phyloP scores from a whole-genome alignment of 2,329 filamentous ascomycete genomes.

The Fusarium praegraminearum region DNA sequence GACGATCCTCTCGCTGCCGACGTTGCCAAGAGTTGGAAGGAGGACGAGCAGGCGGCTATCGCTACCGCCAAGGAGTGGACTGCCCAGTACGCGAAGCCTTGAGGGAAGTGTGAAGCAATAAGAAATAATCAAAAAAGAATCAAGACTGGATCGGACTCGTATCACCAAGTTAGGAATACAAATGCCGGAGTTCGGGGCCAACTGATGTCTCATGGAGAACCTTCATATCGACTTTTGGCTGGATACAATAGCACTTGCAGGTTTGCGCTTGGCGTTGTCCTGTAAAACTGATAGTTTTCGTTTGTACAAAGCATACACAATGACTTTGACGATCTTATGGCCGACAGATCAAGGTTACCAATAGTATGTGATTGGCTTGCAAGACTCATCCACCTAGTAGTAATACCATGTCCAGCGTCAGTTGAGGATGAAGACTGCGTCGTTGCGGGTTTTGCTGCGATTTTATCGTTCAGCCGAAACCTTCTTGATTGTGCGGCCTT shows the following conservation, averaged over 20 bases:
- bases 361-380: neutral
- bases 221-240: constrained; percentile 29
- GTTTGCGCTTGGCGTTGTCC: constrained; percentile 34
- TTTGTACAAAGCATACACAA: constrained; percentile 18
- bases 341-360: neutral
- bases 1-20: constrained; percentile 99
- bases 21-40: constrained; percentile 98
- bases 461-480: no score
- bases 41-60: constrained; percentile 92
- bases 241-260: constrained; percentile 30
- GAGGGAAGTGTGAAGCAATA: constrained; percentile 24
- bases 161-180: constrained; percentile 19
- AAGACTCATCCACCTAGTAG: no score
- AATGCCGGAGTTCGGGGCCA: constrained; percentile 38
- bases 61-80: constrained; percentile 95
- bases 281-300: constrained; percentile 30
- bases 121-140: constrained; percentile 20
- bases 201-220: constrained; percentile 29
- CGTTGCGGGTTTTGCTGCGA: no score
- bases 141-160: constrained; percentile 19
- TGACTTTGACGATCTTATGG: constrained; percentile 21
- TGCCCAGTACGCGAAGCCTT: constrained; percentile 76
- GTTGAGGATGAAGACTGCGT: no score
- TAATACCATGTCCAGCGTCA: neutral
- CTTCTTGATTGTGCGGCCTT: no score